A percentile compares a stretch with the other conserved stretches of the same genome.
These are phyloP conservation scores for Tinospora cordifolia DNA, from an alignment of 164 flowering plant species.

Conservation along the genomic window DNA sequence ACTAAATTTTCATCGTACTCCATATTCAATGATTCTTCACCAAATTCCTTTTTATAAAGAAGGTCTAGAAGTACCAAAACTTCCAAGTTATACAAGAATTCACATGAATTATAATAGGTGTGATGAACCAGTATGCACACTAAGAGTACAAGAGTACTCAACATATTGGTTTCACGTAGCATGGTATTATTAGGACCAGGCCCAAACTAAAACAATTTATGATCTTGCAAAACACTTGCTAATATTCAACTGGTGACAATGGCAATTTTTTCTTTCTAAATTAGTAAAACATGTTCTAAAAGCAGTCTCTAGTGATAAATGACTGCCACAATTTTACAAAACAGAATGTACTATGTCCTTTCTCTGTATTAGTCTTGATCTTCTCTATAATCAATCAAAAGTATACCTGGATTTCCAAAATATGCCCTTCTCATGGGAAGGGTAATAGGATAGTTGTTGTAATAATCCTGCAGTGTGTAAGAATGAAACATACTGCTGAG, in stretches of 20 bases:
- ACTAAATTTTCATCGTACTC: constrained; percentile 41
- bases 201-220: background rate
- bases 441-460: constrained; percentile 22
- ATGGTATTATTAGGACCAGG: background rate
- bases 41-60: constrained; percentile 64
- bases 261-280: background rate
- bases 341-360: background rate
- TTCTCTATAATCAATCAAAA: background rate
- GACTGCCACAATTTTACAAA: background rate
- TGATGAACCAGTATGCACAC: background rate
- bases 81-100: background rate
- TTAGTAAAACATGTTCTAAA: background rate
- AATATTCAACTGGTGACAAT: background rate
- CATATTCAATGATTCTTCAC: constrained; percentile 26
- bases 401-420: constrained; percentile 70
- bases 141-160: background rate
- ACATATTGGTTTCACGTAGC: background rate
- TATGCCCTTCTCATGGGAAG: constrained; percentile 68
- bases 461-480: constrained; percentile 17
- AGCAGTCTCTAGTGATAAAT: background rate
- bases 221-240: background rate
- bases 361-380: background rate
- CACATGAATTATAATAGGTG: background rate
- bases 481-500: background rate
- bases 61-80: constrained; percentile 35